Percentiles rank a stretch among this genome's conserved stretches.
Evolutionary conservation across 1,284 basidiomycete species (phyloP).

Genomic region (Cystobasidium pallidum): DNA sequence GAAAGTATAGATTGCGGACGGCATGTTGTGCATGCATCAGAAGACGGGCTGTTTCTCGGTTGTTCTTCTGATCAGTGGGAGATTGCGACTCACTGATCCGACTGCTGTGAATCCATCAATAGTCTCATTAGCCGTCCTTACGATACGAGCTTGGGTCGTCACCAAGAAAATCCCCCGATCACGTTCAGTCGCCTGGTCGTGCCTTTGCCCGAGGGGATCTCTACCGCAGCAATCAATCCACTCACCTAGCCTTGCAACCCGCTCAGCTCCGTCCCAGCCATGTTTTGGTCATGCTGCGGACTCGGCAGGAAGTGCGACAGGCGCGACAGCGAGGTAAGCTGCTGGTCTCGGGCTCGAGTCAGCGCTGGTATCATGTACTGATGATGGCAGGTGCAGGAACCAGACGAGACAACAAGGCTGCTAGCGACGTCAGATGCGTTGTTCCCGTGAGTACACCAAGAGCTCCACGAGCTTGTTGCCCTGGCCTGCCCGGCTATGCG

Average conservation of each 20-base stretch:
- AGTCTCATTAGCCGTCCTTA: not conserved
- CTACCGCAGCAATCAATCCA: not conserved
- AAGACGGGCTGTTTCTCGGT: too few relatives aligned
- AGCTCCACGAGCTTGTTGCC: not conserved
- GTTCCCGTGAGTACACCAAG: slow-evolving; percentile 22
- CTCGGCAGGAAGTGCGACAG: slow-evolving; percentile 14
- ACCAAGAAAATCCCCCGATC: not conserved
- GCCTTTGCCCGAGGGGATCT: not conserved
- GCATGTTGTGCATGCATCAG: too few relatives aligned
- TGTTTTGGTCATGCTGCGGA: slow-evolving; percentile 40
- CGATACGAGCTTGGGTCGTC: not conserved
- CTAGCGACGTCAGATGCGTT: slow-evolving; percentile 30
- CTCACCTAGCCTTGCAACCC: not conserved
- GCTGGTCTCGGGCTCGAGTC: not conserved
- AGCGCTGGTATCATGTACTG: too few relatives aligned
- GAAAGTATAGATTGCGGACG: too few relatives aligned
- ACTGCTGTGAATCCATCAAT: too few relatives aligned
- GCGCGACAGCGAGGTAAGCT: slow-evolving; percentile 27
- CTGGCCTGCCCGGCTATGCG: not conserved
- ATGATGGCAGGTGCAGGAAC: not conserved
- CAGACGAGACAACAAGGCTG: slow-evolving; percentile 36
- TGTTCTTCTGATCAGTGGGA: too few relatives aligned
- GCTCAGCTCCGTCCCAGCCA: slow-evolving; percentile 1
- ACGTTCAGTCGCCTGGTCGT: too few relatives aligned
- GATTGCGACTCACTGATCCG: too few relatives aligned